A percentile compares a stretch with the other conserved stretches of the same genome.
phyloP scores from a whole-genome alignment of 805 yeast genomes.

The Monosporozyma unispora region DNA sequence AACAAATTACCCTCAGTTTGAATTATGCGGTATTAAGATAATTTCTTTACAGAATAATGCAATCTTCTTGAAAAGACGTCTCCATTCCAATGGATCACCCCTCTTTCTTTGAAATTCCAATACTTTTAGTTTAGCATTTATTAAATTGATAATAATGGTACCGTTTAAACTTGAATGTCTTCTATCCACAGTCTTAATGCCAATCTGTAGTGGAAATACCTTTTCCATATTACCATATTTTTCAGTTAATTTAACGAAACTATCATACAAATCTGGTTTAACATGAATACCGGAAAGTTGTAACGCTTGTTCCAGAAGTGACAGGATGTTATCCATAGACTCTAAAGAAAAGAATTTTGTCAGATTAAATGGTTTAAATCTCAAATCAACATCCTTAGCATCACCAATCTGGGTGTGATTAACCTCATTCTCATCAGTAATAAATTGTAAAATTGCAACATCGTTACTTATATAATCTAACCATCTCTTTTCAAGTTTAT shows the following conservation, averaged over 20 bases:
- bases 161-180: slow-evolving; percentile 40
- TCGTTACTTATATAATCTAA: slow-evolving; percentile 18
- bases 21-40: slow-evolving; percentile 34
- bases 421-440: slow-evolving; percentile 2
- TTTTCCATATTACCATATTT: slow-evolving; percentile 14
- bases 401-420: neutral
- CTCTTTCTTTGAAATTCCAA: slow-evolving; percentile 46
- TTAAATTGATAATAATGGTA: slow-evolving; percentile 34
- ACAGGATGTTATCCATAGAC: slow-evolving; percentile 21
- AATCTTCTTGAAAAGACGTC: slow-evolving; percentile 51
- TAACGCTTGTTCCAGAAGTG: slow-evolving; percentile 26
- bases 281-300: slow-evolving; percentile 17
- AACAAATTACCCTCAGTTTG: neutral
- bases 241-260: slow-evolving; percentile 12
- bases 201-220: slow-evolving; percentile 32
- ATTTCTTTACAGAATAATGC: slow-evolving; percentile 50
- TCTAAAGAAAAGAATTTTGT: slow-evolving; percentile 26
- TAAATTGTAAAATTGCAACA: slow-evolving; percentile 22
- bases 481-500: slow-evolving; percentile 18
- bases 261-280: slow-evolving; percentile 15
- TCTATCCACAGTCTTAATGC: slow-evolving; percentile 36
- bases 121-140: slow-evolving; percentile 36
- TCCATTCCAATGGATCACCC: slow-evolving; percentile 71
- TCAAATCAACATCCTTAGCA: neutral
- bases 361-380: slow-evolving; percentile 19